Evolutionary conservation across 306 rosid genomes (phyloP).

Genomic region (Prunus mume): DNA sequence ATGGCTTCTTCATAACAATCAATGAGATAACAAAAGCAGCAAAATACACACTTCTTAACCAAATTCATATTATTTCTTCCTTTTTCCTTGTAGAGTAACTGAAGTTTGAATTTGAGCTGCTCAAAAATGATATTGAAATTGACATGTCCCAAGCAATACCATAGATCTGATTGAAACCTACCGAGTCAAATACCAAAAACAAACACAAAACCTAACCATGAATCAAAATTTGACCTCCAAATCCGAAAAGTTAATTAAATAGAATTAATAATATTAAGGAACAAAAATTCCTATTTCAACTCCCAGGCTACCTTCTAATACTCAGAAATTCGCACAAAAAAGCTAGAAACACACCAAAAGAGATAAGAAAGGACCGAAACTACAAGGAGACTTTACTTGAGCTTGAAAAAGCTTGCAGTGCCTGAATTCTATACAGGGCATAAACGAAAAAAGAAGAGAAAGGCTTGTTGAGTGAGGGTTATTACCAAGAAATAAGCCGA

Average conservation of each 20-base stretch:
- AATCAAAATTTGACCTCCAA: neutral
- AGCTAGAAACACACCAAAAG: neutral
- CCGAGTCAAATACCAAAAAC: neutral
- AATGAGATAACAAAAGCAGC: neutral
- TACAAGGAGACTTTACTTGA: neutral
- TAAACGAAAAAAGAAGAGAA: neutral
- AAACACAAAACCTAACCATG: neutral
- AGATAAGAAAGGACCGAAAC: neutral
- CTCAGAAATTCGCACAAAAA: neutral
- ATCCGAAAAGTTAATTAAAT: neutral
- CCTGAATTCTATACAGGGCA: slow-evolving; percentile 1
- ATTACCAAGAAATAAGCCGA: slow-evolving; percentile 23
- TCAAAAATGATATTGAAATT: neutral
- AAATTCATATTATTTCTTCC: neutral
- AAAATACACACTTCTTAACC: neutral
- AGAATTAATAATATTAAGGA: neutral
- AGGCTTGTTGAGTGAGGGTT: neutral
- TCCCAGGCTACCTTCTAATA: neutral
- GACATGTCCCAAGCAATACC: neutral
- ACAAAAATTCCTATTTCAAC: neutral
- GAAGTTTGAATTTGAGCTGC: neutral
- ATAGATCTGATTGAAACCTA: slow-evolving; percentile 1
- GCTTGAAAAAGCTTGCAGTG: neutral
- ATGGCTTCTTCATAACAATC: neutral
- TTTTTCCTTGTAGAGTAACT: neutral